phyloP scores from a whole-genome alignment of 768 basidiomycete species.

The Inosperma sp. region DNA sequence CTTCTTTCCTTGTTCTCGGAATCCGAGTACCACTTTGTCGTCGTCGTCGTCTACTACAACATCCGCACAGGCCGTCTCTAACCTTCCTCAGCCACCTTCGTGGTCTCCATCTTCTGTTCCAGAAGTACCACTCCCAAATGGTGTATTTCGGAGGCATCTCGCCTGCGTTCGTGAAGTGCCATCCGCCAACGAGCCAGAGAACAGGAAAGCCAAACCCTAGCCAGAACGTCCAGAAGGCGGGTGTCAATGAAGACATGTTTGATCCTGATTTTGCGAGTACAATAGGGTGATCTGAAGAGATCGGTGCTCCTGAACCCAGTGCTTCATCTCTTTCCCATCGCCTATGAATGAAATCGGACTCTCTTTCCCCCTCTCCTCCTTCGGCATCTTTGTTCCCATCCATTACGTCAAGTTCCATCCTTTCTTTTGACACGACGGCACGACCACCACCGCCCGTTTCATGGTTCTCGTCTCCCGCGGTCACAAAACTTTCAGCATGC shows the following conservation, averaged over 20 bases:
- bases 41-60: no score
- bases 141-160: constrained; percentile 42
- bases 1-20: no score
- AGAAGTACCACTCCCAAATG: constrained; percentile 47
- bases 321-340: constrained; percentile 46
- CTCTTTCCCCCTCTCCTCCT: no score
- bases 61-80: constrained; percentile 20
- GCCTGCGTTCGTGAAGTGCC: constrained; percentile 53
- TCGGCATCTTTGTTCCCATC: no score
- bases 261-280: constrained; percentile 30
- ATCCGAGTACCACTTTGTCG: no score
- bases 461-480: constrained; percentile 29
- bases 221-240: constrained; percentile 67
- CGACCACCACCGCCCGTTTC: background rate
- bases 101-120: constrained; percentile 31
- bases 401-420: constrained; percentile 8
- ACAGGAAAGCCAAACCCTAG: constrained; percentile 67
- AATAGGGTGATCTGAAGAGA: constrained; percentile 21
- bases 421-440: no score
- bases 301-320: constrained; percentile 30
- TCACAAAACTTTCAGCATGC: constrained; percentile 55
- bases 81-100: constrained; percentile 10
- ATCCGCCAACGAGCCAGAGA: constrained; percentile 75
- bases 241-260: constrained; percentile 27
- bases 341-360: constrained; percentile 48